Evolutionary conservation across 192 early-diverging fungal species (phyloP).

Genomic region (Linnemannia zychae): DNA sequence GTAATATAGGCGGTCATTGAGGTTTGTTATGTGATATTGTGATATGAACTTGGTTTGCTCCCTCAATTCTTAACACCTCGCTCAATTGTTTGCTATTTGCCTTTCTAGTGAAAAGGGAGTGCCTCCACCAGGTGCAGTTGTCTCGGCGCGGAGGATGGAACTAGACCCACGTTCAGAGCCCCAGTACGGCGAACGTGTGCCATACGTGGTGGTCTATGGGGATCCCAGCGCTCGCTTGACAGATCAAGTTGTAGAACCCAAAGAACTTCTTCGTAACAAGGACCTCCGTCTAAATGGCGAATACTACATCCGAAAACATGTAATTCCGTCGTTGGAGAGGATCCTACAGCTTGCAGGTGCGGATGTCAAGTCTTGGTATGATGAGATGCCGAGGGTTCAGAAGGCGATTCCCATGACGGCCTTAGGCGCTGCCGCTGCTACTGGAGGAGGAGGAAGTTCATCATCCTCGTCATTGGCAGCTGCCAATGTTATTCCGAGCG

Average conservation of each 20-base stretch:
- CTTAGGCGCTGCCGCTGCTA: slow-evolving; percentile 31
- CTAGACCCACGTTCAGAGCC: slow-evolving; percentile 83
- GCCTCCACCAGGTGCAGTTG: slow-evolving; percentile 80
- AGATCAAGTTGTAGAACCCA: slow-evolving; percentile 80
- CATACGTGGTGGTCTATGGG: slow-evolving; percentile 85
- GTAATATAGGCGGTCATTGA: slow-evolving; percentile 24
- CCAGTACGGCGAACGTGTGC: slow-evolving; percentile 90
- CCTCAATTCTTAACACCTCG: neutral
- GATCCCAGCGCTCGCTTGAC: slow-evolving; percentile 75
- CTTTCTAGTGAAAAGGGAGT: slow-evolving; percentile 60
- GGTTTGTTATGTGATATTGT: neutral
- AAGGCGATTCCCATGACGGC: slow-evolving; percentile 58
- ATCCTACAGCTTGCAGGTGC: slow-evolving; percentile 85
- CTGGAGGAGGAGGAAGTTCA: neutral
- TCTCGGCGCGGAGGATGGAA: slow-evolving; percentile 76
- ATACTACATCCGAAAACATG: slow-evolving; percentile 91
- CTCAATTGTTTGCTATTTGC: neutral
- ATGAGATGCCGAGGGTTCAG: slow-evolving; percentile 77
- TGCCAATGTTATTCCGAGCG: slow-evolving; percentile 14
- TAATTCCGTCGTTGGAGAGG: slow-evolving; percentile 83
- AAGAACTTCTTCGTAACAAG: slow-evolving; percentile 71
- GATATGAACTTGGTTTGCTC: neutral
- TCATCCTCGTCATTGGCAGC: neutral
- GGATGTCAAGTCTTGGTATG: slow-evolving; percentile 80
- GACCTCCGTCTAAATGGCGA: slow-evolving; percentile 78